Base-by-base conservation (phyloP, 139 green algal species). In the Chlorella sp. region DNA sequence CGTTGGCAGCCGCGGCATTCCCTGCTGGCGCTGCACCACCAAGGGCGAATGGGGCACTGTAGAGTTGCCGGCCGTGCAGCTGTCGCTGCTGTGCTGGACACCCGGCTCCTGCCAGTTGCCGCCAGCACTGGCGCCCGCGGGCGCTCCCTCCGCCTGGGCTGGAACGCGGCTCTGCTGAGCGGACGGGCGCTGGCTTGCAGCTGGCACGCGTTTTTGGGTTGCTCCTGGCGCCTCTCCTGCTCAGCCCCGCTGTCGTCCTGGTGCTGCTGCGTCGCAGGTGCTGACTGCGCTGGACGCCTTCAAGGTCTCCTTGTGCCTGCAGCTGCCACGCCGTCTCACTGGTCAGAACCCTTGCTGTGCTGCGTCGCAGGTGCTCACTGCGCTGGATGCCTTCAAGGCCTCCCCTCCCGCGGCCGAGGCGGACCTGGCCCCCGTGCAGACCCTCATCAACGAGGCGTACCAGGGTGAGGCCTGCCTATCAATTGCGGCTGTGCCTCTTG, bases 391-490 rank as follows among this genome's bases (percentile, higher is more conserved):
- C 51, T 87, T 94, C 76, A 94, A 94, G 85, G 38, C 90, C 43
- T 58, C 80, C 62, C 75, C 86, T 26, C 80, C 84, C 16, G 78
- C 72, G 40, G 70, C 86, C 13, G 92, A 94, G 81, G 87, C 87
- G 38, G 92, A 96, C n/a, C 69, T 97, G 24, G 88, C 91, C 64
- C 86, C 88, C 48, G 77, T 97, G 26, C 89, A 96, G 84, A 78
- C 87, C 64, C 87, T 97, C 1, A 95, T 98, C 26, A 80, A 84
- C 60, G 90, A 97, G 83, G 95, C 95, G 3, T 98, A 94, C 88
- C 87, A 91, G 51, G 92, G 54, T 78, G 80, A 0, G 43, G 24
- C 43, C 32, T 34, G 56, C 41, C 24, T 0, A 20, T 3, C 38
- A 8, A 36, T 51, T 20, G 34, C 46, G 8, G 8, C 46, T 19